Evolutionary conservation across 352 stramenopile genomes (phyloP).

Genomic region (Globisporangium emineosum): DNA sequence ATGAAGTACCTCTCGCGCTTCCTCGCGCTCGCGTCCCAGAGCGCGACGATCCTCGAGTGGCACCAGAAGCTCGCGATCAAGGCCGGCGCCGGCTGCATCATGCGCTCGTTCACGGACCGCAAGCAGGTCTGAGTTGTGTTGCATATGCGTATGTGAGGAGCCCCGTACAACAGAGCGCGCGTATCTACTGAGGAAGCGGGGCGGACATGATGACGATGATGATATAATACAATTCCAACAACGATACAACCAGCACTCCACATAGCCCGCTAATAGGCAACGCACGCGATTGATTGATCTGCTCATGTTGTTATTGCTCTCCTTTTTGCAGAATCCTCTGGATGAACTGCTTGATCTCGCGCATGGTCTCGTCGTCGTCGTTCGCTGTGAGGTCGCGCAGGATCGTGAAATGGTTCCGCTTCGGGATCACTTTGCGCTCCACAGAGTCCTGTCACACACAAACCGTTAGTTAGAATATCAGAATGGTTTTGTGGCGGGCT

Average conservation of each 20-base stretch:
- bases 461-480: neutral
- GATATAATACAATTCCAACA: neutral
- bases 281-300: neutral
- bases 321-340: neutral
- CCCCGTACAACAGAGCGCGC: neutral
- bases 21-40: conserved; percentile 69
- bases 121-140: conserved; percentile 71
- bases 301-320: neutral
- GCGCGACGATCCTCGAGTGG: conserved; percentile 84
- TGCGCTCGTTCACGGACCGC: conserved; percentile 84
- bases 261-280: too few relatives aligned
- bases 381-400: conserved; percentile 49
- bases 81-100: conserved; percentile 84
- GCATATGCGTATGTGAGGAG: neutral
- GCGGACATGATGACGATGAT: neutral
- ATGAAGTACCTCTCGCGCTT: conserved; percentile 91
- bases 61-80: conserved; percentile 84
- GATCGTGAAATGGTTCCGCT: conserved; percentile 78
- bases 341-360: conserved; percentile 47
- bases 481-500: neutral
- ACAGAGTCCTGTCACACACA: conserved; percentile 28
- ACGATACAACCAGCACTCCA: neutral
- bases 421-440: conserved; percentile 36
- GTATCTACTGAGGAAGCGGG: neutral
- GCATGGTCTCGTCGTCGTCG: conserved; percentile 35